Evolutionary conservation across 2,329 filamentous ascomycete species (phyloP), one percentile per base, ranked within the genome.

Genomic region (Cladorrhinum sp.): DNA sequence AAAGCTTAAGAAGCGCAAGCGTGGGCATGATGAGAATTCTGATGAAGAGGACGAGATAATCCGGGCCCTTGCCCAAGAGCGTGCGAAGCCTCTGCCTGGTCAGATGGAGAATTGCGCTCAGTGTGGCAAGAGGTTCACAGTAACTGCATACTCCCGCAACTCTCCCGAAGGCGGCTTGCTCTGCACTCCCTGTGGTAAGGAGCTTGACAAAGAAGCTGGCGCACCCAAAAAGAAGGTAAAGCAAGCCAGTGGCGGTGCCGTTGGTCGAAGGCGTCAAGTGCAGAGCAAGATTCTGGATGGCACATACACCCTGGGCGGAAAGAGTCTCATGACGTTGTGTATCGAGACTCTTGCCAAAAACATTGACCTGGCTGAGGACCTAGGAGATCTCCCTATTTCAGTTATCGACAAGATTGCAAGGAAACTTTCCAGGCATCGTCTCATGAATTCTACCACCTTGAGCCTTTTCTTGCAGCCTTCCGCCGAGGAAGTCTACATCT

Each of bases 251-350:
- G 72, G 81, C 53, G 83, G 82, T 20, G 65, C 68, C 1, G 83
- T 85, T 54, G 83, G 80, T 24, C 84, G 82, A 57, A 86, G 91
- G 41, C 86, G 93, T 62, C 89, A 93, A 72, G 77, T 89, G 2
- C 90, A 96, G 74, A 96, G 92, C 73, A 88, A 91, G 64, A 85
- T 95, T 9, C 81, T 97, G 9, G 93, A 97, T 72, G 92, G 93
- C 24, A 78, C 83, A 24, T 83, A 81, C 53, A 77, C 79, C 12
- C 77, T 84, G 10, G 90, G 90, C 20, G 83, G 86, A 18, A 92
- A 92, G 76, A 82, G 83, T 16, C 72, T 93, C 25, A 83, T 88
- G 66, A 83, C 82, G 2, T 75, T 88, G 6, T 88, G 85, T 66
- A 81, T 88, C 50, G 83, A 88, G 68, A 85, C 81, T 1, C 70